Percentiles rank a stretch among this genome's conserved stretches.
Conservation (phyloP, 2,329 filamentous ascomycete genomes). For the Aspergillus brunneoviolaceus region DNA sequence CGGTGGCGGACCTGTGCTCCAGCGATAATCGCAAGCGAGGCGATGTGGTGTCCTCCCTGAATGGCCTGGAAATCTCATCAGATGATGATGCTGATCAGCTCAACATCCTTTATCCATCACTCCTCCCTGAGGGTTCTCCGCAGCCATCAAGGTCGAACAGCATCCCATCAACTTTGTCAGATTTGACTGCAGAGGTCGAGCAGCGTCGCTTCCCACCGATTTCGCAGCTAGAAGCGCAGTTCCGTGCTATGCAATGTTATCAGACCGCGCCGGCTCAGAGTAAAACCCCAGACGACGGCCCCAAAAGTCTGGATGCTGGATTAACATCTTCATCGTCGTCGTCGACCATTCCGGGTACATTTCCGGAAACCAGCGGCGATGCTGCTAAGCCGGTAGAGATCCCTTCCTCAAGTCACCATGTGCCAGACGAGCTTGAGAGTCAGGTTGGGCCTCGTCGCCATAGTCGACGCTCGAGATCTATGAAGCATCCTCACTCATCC, state of each 20-base stretch:
- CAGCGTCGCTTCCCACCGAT: slow-evolving; percentile 38
- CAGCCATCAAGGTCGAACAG: slow-evolving; percentile 1
- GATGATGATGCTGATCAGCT: slow-evolving; percentile 12
- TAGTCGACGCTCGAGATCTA: slow-evolving; percentile 2
- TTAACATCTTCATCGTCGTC: background rate
- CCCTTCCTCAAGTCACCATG: background rate
- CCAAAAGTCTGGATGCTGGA: background rate
- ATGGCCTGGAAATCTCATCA: slow-evolving; percentile 1
- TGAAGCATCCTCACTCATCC: slow-evolving; percentile 5
- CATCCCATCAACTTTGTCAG: slow-evolving; percentile 16
- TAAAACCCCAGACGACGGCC: background rate
- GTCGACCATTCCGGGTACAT: slow-evolving; percentile 12
- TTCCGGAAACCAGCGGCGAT: slow-evolving; percentile 11
- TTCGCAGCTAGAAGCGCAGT: slow-evolving; percentile 39
- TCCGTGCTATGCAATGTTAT: slow-evolving; percentile 25
- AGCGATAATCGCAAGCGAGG: slow-evolving; percentile 6
- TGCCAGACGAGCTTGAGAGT: background rate
- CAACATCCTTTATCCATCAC: slow-evolving; percentile 35
- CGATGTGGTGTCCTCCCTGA: background rate
- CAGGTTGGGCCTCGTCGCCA: background rate
- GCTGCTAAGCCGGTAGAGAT: background rate
- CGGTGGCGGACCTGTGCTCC: slow-evolving; percentile 13
- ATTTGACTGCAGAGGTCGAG: slow-evolving; percentile 23
- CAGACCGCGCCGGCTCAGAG: background rate
- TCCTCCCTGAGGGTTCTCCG: slow-evolving; percentile 23